Evolutionary conservation across 2,329 filamentous ascomycete genomes (phyloP), one percentile per base, ranked within the genome.

Genomic region (Chaetomiaceae sp.): DNA sequence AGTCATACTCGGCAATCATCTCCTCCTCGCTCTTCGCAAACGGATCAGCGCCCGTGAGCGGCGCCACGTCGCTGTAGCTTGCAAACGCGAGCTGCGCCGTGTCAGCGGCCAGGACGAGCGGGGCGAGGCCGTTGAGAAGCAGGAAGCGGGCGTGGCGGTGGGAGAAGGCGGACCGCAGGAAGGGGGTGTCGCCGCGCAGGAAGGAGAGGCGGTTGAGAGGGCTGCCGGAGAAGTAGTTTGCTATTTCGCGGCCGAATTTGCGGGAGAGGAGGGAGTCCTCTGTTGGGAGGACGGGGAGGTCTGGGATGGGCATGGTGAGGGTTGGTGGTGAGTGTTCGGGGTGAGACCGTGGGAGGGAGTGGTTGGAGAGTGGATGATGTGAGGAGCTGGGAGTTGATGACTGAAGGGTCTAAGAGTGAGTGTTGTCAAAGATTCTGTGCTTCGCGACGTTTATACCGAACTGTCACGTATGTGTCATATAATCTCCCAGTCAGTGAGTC

Each of bases 181-280:
- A 94, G n/a, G 68, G 67, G 61, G 84, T 75, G 69, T 92, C 85
- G 40, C 76, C 72, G 42, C 89, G 84, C 23, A 94, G 76, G 71
- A 92, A 94, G 15, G 87, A 89, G 43, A 91, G 80, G 42, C 89
- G 84, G 73, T 94, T 92, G 53, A 92, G 71, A 6, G 85, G 87
- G 51, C 82, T 86, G 61, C 88, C 87, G 46, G 87, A 83, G 71
- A 91, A 94, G 80, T 94, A 94, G 72, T 92, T 94, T 66, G 85
- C 80, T 57, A 89, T 77, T 71, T 92, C 89, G 61, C 81, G 84
- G 69, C 89, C 89, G 71, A 91, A 92, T 66, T 85, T 89, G 55
- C 82, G 77, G 62, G 84, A 82, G 64, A 94, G 76, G 83, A 90
- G 89, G 12, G 80, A 82, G 69, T 76, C 71, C 70, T 78, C 73